A percentile compares a stretch with the other conserved stretches of the same genome.
These are phyloP conservation scores for Adansonia rubrostipa DNA, from an alignment of 441 rosid genomes.

Conservation along the genomic window DNA sequence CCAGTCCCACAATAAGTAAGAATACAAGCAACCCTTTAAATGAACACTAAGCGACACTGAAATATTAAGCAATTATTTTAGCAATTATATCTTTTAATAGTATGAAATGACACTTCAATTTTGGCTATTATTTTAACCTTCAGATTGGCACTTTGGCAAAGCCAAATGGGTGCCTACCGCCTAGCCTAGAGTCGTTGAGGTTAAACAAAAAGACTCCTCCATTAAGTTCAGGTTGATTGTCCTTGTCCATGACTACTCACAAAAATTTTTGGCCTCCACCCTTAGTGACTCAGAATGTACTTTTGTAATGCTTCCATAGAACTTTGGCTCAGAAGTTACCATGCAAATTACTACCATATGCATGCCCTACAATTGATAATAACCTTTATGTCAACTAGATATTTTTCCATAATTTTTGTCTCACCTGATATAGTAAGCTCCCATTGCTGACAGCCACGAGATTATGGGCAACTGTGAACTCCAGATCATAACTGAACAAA, in stretches of 20 bases:
- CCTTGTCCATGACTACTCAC: neutral
- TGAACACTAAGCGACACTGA: neutral
- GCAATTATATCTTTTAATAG: neutral
- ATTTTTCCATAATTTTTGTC: conserved; percentile 28
- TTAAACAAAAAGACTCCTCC: neutral
- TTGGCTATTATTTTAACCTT: neutral
- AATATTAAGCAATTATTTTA: neutral
- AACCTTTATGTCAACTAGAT: conserved; percentile 16
- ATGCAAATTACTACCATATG: neutral
- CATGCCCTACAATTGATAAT: neutral
- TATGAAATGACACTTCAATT: neutral
- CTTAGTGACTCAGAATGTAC: neutral
- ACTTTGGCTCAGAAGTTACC: neutral
- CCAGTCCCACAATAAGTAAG: neutral
- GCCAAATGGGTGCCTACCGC: neutral
- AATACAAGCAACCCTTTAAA: neutral
- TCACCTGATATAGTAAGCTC: conserved; percentile 85
- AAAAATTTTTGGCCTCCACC: neutral
- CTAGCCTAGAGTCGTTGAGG: neutral
- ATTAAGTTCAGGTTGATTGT: neutral
- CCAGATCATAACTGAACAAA: conserved; percentile 82
- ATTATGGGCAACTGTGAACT: conserved; percentile 89
- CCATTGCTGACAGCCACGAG: conserved; percentile 94
- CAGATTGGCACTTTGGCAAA: neutral
- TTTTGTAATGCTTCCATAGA: neutral